Conservation (phyloP, 2,329 filamentous ascomycete genomes). For the Pyrenophora tritici-repentis region DNA sequence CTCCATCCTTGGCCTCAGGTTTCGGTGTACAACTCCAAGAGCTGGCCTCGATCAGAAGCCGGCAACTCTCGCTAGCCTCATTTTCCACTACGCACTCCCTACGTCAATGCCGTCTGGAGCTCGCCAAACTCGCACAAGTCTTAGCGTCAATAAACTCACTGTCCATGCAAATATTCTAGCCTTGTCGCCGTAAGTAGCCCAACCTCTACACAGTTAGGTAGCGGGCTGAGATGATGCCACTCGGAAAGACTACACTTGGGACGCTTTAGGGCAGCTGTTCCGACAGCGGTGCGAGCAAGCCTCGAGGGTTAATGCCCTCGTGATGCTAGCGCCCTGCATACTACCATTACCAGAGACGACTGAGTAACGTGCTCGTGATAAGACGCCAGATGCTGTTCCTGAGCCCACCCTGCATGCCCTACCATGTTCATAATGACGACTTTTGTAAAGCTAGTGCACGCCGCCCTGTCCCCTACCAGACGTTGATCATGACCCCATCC, state of each 20-base stretch:
- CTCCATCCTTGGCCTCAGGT: slow-evolving; percentile 18
- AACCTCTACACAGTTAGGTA: neutral
- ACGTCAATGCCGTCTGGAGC: slow-evolving; percentile 6
- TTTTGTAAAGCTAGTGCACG: neutral
- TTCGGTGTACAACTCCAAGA: slow-evolving; percentile 5
- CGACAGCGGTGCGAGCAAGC: neutral
- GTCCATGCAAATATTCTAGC: slow-evolving; percentile 9
- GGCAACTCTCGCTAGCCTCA: slow-evolving; percentile 1
- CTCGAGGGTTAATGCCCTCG: too few species aligned
- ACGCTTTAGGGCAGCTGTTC: slow-evolving; percentile 2
- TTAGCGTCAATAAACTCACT: slow-evolving; percentile 7
- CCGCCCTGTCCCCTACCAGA: slow-evolving; percentile 1
- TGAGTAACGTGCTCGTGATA: neutral
- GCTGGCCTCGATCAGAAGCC: slow-evolving; percentile 1
- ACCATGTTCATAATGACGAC: too few species aligned
- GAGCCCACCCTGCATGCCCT: slow-evolving; percentile 5
- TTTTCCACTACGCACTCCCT: neutral
- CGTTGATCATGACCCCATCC: slow-evolving; percentile 7
- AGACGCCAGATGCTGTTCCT: slow-evolving; percentile 1
- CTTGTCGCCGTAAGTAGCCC: neutral
- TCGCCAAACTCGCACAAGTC: neutral
- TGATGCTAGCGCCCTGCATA: neutral
- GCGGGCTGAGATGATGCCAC: slow-evolving; percentile 1
- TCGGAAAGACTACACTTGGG: neutral
- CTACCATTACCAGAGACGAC: neutral